A percentile compares a stretch with the other conserved stretches of the same genome.
phyloP scores from a whole-genome alignment of 345 rosid genomes.

The Citrus mangshanensis region DNA sequence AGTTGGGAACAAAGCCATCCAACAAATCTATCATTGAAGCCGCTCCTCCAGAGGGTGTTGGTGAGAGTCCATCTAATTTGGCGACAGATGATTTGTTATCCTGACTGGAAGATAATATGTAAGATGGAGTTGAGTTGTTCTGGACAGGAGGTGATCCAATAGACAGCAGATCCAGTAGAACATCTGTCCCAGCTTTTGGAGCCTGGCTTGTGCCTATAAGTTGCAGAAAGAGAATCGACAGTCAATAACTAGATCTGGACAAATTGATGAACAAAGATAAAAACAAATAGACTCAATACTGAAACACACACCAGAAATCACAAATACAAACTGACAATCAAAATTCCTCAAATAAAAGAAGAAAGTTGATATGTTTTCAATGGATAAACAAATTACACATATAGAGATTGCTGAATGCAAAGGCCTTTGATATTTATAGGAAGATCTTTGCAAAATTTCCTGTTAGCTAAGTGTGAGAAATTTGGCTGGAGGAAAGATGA shows the following conservation, averaged over 20 bases:
- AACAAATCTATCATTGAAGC: constrained; percentile 70
- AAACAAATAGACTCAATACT: not conserved
- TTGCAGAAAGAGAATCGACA: not conserved
- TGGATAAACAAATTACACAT: not conserved
- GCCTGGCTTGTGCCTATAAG: constrained; percentile 51
- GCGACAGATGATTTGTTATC: constrained; percentile 35
- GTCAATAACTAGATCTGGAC: not conserved
- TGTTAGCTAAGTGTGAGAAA: not conserved
- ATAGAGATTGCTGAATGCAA: not conserved
- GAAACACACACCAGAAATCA: not conserved
- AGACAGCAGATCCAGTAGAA: constrained; percentile 83
- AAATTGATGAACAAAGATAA: not conserved
- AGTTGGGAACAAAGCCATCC: constrained; percentile 72
- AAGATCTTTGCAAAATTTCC: not conserved
- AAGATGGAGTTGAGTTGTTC: constrained; percentile 50
- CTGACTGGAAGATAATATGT: constrained; percentile 54
- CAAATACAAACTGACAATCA: not conserved
- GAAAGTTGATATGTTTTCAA: not conserved
- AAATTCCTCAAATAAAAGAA: not conserved
- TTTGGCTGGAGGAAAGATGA: not conserved
- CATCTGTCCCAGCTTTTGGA: constrained; percentile 76
- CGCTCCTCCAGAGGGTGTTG: constrained; percentile 45
- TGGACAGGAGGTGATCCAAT: constrained; percentile 72
- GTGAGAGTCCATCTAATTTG: constrained; percentile 48
- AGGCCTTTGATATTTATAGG: not conserved